Evolutionary conservation across 768 basidiomycete genomes (phyloP).

Genomic region (Psilocybe tampanensis): DNA sequence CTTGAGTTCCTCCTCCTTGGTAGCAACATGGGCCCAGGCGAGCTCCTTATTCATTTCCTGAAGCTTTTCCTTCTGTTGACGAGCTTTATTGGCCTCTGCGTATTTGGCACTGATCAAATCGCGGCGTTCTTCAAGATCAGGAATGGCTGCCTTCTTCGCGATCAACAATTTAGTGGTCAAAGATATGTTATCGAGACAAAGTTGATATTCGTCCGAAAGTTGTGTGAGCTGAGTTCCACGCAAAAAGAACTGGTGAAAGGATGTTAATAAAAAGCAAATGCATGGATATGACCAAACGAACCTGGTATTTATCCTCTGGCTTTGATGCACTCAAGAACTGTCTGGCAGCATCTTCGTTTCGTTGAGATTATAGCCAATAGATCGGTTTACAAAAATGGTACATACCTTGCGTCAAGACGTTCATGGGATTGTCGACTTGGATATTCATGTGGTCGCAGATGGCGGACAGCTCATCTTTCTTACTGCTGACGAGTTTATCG

Average conservation of each 20-base stretch:
- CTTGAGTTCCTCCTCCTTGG: slow-evolving; percentile 63
- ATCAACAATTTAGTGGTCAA: slow-evolving; percentile 65
- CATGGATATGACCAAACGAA: slow-evolving; percentile 30
- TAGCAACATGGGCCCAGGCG: slow-evolving; percentile 84
- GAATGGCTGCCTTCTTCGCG: slow-evolving; percentile 76
- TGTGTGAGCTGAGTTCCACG: slow-evolving; percentile 90
- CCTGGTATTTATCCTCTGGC: slow-evolving; percentile 88
- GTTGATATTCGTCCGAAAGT: slow-evolving; percentile 84
- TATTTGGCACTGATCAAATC: slow-evolving; percentile 61
- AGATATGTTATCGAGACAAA: slow-evolving; percentile 71
- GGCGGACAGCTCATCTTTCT: slow-evolving; percentile 81
- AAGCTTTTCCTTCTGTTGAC: slow-evolving; percentile 67
- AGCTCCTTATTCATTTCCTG: slow-evolving; percentile 78
- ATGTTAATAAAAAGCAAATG: background rate
- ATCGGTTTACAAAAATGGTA: background rate
- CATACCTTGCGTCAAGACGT: slow-evolving; percentile 84
- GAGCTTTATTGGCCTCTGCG: slow-evolving; percentile 73
- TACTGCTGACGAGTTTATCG: slow-evolving; percentile 67
- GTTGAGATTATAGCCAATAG: background rate
- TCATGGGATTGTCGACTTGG: slow-evolving; percentile 96
- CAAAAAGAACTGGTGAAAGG: slow-evolving; percentile 77
- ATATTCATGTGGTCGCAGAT: slow-evolving; percentile 97
- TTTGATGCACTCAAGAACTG: slow-evolving; percentile 87
- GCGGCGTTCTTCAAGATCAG: slow-evolving; percentile 67
- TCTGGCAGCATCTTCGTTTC: slow-evolving; percentile 59